Base-by-base conservation (phyloP, 176 grass and related monocot species). In the Zoysia pacifica region DNA sequence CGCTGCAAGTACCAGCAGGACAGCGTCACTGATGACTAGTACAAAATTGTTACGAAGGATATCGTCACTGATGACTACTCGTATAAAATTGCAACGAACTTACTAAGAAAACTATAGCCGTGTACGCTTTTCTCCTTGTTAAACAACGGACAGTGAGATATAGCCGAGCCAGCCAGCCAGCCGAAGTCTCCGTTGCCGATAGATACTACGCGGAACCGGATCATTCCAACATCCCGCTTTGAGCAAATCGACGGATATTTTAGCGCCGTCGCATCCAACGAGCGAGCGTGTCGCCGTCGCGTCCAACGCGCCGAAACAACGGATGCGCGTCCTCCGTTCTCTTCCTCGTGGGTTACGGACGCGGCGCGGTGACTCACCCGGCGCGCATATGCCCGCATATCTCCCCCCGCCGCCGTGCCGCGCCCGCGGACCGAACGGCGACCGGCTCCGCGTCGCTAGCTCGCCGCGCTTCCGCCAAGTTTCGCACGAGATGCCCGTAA, bases 371-470 rank as follows among this genome's bases (percentile, higher is more conserved):
- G 68, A 66, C 38, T 42, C 63, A 38, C 46, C 48, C 15, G 36
- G 73, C 7, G 1, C 19, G 69, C 80, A 82, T 45, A 73, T 79
- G 65, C 59, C 7, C 6, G 80, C 60, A 82, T 82, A 82, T 73
- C 48, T 55, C 70, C 36, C 11, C 46, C 63, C 28, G n/a, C 47
- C 61, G 20, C 60, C 68, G 68, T 65, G 55, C 73, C 44, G 59
- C 74, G 75, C 50, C 74, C 1, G 10, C 40, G 11, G 19, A 12
- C 20, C 12, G 9, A 37, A 73, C 5, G 16, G 50, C 71, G 19
- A 58, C 71, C 3, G 20, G 18, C 64, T 39, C 35, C 5, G 19
- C 55, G 55, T 55, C 53, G 55, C 55, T 16, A 19, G 6, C 15
- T 56, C 53, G 53, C 53, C 16, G 15, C 59, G 20, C 35, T 39